A percentile compares a stretch with the other conserved stretches of the same genome.
Evolutionary conservation across 495 filamentous ascomycete genomes (phyloP).

Genomic region (Neurospora hispaniola): DNA sequence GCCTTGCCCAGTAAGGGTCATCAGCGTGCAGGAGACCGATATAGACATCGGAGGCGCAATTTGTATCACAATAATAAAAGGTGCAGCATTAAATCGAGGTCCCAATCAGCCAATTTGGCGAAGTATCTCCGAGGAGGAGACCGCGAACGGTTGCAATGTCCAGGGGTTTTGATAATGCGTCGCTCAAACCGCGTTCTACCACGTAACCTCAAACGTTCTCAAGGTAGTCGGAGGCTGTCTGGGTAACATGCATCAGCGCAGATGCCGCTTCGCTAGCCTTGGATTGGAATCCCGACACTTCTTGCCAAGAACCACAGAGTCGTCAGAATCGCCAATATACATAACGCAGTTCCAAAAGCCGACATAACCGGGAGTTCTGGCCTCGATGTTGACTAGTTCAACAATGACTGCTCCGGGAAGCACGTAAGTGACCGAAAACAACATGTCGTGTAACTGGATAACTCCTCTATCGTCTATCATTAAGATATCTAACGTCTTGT

Average conservation of each 20-base stretch:
- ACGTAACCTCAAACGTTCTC: conserved; percentile 47
- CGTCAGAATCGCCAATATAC: too few species aligned
- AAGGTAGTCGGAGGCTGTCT: too few species aligned
- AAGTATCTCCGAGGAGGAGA: conserved; percentile 34
- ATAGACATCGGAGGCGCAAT: conserved; percentile 51
- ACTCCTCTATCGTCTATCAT: conserved; percentile 31
- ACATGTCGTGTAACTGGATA: too few species aligned
- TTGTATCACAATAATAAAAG: conserved; percentile 63
- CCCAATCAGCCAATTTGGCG: conserved; percentile 48
- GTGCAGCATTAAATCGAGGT: conserved; percentile 60
- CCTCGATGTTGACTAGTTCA: too few species aligned
- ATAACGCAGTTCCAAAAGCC: too few species aligned
- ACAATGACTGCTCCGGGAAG: too few species aligned
- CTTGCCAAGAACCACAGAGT: too few species aligned
- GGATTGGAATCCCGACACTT: too few species aligned
- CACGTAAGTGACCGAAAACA: too few species aligned
- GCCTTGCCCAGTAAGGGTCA: conserved; percentile 59
- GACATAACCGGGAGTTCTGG: too few species aligned
- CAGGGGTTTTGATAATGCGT: conserved; percentile 14
- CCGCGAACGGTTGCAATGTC: conserved; percentile 42
- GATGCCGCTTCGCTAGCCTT: too few species aligned
- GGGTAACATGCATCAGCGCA: too few species aligned
- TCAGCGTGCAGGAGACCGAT: conserved; percentile 61
- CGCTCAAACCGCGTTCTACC: conserved; percentile 40
- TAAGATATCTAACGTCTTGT: conserved; percentile 12